Percentiles rank a stretch among this genome's conserved stretches.
Evolutionary conservation across 805 yeast species (phyloP).

Genomic region (Jamesozyma lodderae): DNA sequence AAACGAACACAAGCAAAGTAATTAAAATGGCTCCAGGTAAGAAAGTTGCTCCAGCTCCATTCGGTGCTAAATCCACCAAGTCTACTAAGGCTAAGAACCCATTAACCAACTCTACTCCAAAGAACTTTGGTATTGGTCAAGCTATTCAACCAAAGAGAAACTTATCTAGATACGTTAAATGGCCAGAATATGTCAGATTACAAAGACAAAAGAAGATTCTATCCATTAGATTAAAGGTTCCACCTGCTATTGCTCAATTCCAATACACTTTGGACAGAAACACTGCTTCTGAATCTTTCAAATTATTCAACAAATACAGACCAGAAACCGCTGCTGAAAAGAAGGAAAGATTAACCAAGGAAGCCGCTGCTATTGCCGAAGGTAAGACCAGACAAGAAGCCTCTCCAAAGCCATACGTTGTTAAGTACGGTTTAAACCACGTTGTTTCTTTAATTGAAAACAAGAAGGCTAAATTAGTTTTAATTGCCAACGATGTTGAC

Average conservation of each 20-base stretch:
- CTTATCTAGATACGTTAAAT: constrained; percentile 93
- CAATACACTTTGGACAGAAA: constrained; percentile 94
- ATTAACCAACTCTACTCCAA: constrained; percentile 80
- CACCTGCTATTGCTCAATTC: constrained; percentile 97
- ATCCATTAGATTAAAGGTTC: constrained; percentile 94
- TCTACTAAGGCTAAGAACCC: constrained; percentile 64
- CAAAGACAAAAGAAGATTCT: constrained; percentile 99
- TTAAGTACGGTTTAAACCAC: constrained; percentile 98
- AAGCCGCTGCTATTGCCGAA: constrained; percentile 97
- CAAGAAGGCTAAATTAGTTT: constrained; percentile 96
- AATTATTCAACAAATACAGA: constrained; percentile 97
- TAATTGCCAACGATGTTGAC: constrained; percentile 98
- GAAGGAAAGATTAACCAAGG: constrained; percentile 98
- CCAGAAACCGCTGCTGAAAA: constrained; percentile 96
- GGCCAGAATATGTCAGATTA: constrained; percentile 98
- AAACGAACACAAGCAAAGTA: constrained; percentile 1
- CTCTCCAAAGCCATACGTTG: constrained; percentile 92
- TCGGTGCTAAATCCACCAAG: constrained; percentile 62
- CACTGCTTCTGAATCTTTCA: constrained; percentile 95
- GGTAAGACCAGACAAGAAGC: constrained; percentile 96
- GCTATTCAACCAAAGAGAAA: constrained; percentile 89
- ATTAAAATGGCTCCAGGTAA: constrained; percentile 43
- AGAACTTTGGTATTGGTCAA: constrained; percentile 96
- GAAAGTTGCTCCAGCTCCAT: constrained; percentile 98
- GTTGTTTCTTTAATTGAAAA: constrained; percentile 94